Conservation (phyloP, 805 yeast genomes). For the Pichia exigua region DNA sequence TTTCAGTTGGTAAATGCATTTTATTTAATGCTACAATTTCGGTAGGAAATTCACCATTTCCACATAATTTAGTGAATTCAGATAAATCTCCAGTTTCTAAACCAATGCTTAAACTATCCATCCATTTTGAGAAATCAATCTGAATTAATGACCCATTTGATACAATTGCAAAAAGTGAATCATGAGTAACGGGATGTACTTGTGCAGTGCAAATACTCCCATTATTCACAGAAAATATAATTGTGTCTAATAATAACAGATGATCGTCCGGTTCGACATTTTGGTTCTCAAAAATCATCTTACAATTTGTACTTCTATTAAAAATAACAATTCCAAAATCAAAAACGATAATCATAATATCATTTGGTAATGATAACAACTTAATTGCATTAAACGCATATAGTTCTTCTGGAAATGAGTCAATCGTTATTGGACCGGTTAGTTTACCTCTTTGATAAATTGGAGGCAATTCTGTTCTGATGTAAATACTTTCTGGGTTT, state of each 20-base stretch:
- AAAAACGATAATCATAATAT: constrained; percentile 18
- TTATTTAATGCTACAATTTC: constrained; percentile 13
- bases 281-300: constrained; percentile 21
- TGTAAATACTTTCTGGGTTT: constrained; percentile 6
- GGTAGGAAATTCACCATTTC: constrained; percentile 18
- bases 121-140: constrained; percentile 26
- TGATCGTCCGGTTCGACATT: constrained; percentile 4
- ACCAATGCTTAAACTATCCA: constrained; percentile 11
- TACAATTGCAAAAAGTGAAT: constrained; percentile 16
- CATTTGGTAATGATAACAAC: constrained; percentile 20
- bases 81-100: constrained; percentile 15
- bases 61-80: constrained; percentile 11
- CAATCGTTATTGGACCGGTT: constrained; percentile 44
- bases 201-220: constrained; percentile 11
- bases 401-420: constrained; percentile 47
- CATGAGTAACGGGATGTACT: constrained; percentile 17
- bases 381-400: constrained; percentile 38
- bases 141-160: constrained; percentile 18
- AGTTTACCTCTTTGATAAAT: constrained; percentile 18
- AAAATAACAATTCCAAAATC: constrained; percentile 17
- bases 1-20: constrained; percentile 8
- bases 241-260: constrained; percentile 11
- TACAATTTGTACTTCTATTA: constrained; percentile 16
- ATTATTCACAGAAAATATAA: constrained; percentile 4
- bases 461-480: constrained; percentile 13